Base-by-base conservation (phyloP, 352 stramenopile species). In the Phytopythium boreale region DNA sequence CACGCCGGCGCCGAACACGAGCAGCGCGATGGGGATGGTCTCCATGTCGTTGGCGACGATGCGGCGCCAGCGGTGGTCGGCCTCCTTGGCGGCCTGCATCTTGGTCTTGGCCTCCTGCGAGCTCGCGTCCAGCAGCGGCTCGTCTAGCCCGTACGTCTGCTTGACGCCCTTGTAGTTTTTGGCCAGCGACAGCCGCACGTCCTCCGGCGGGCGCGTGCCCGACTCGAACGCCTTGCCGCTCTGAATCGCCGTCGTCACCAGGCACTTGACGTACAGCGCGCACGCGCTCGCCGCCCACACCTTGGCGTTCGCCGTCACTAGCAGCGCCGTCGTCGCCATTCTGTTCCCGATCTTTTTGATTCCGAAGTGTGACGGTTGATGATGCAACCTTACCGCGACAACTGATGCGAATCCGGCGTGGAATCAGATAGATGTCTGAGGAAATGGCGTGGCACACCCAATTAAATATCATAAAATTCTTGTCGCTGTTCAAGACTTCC, bases 11-110 rank as follows among this genome's bases (percentile, higher is more conserved):
- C 47, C 64, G 34, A 81, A 84, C 17, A 82, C 71, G 10, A 82
- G 12, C 14, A 87, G 62, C 37, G 61, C 70, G 34, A 87, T 67
- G 19, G 77, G 77, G 52, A 87, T 82, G 29, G 66, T 79, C 66
- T 87, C 77, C 15, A 81, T 56, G 59, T 87, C 77, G 64, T 87
- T 87, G 39, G 67, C 61, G 24, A 87, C 68, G 41, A 87, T 87
- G 55, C 72, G 69, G 24, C 70, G 64, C 77, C 77, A 87, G 57
- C 78, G 78, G 52, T 67, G 61, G 49, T 82, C 77, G 37, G 47
- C 56, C 52, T 70, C 69, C 19, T 47, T 52, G 22, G 71, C 71
- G 37, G 46, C 44, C 46, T 69, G 55, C 34, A 64, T 26, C 24
- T 67, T 65, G 34, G 58, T 62, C 39, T 67, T 31, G 22, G 67